Base-by-base conservation (phyloP, 2,329 filamentous ascomycete genomes). In the Colletotrichum cuscutae region DNA sequence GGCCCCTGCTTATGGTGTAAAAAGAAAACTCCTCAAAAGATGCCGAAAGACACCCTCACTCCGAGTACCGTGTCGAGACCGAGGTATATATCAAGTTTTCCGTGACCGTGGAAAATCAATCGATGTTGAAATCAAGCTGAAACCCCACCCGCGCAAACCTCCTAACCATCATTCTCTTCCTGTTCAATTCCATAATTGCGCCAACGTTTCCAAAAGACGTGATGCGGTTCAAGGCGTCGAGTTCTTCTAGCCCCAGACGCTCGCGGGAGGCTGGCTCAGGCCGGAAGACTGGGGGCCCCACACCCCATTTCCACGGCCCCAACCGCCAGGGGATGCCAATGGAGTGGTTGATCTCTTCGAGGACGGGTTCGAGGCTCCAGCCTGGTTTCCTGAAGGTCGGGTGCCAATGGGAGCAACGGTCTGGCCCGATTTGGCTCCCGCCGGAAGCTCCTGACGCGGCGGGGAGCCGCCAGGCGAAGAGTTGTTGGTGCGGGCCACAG, bases 341-440 rank as follows among this genome's bases (percentile, higher is more conserved):
- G 96, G 95, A 3, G 95, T 97, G 8, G 94, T 97, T 0, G 95
- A 94, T 72, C 94, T 94, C 82, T 97, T 97, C 82, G 86, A 80
- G 28, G 86, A 85, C 73, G 89, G 88, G 53, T 85, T 81, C 9
- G 83, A 82, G 32, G 80, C 81, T 52, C 80, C 76, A 37, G 82
- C 84, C n/a, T 89, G 84, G 42, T 87, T 88, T 52, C 88, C 89
- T 22, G 90, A 88, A 4, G 96, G 96, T 57, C 97, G 93, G 71
- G 96, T 98, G 75, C 97, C 97, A 77, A 98, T 98, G 22, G 97
- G 96, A 26, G 95, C 96, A 65, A 98, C 95, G 5, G 93, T 88
- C 74, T 88, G 87, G 61, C 85, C 86, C 74, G 89, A 81, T 84
- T 90, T 90, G 65, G 82, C 81, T 58, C 83, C 86, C 73, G 82